Evolutionary conservation across 345 rosid species (phyloP).

Genomic region (Arabidopsis arenosa): DNA sequence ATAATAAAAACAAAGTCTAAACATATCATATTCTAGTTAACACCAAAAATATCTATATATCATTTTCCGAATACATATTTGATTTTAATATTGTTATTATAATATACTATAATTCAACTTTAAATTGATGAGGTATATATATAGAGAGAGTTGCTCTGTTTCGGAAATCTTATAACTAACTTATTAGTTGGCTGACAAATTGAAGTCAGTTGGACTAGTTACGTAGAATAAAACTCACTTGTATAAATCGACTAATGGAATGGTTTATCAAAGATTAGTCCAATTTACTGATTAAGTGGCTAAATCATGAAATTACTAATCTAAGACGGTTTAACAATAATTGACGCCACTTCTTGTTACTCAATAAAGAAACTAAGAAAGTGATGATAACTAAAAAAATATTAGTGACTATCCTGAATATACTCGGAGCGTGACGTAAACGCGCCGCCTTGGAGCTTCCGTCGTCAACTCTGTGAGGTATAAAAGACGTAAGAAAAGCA

Average conservation of each 20-base stretch:
- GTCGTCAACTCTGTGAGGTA: not conserved
- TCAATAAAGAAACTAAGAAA: not conserved
- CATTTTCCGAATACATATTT: not conserved
- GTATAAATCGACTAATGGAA: not conserved
- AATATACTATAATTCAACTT: not conserved
- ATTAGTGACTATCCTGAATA: not conserved
- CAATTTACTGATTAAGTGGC: not conserved
- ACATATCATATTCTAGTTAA: too few species aligned
- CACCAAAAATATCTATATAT: too few species aligned
- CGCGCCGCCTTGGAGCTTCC: conserved; percentile 28
- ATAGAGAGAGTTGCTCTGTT: not conserved
- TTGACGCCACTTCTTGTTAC: conserved; percentile 12
- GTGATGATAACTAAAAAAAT: not conserved
- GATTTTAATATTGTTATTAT: not conserved
- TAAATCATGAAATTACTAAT: not conserved
- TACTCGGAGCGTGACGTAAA: conserved; percentile 27
- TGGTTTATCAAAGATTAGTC: not conserved
- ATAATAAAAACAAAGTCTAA: too few species aligned
- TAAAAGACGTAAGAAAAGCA: conserved; percentile 15
- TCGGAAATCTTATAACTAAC: not conserved
- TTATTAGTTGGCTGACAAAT: not conserved
- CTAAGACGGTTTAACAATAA: not conserved
- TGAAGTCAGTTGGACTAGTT: not conserved
- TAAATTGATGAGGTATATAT: not conserved
- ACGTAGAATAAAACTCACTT: not conserved